phyloP scores from a whole-genome alignment of 2,329 filamentous ascomycete species.

The Ilyonectria destructans region DNA sequence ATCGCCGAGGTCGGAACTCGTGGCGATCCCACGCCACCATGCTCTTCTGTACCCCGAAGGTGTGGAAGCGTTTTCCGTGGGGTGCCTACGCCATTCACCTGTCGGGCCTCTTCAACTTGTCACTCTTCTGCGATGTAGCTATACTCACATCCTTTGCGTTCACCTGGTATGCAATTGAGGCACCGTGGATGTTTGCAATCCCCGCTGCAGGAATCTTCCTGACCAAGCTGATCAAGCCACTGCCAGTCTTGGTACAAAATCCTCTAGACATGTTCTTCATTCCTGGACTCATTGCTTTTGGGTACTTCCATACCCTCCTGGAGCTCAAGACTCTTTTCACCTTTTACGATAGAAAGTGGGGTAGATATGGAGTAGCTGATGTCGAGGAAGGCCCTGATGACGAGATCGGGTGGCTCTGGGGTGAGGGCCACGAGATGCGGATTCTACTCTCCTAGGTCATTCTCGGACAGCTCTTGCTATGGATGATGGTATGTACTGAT shows the following conservation, averaged over 20 bases:
- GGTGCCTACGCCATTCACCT: conserved; percentile 24
- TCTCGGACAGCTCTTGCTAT: background rate
- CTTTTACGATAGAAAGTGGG: background rate
- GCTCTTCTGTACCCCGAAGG: conserved; percentile 14
- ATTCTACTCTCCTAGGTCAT: background rate
- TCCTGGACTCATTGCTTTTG: background rate
- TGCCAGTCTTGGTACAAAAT: background rate
- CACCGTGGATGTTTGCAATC: background rate
- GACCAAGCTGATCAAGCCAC: background rate
- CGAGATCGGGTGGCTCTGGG: conserved; percentile 23
- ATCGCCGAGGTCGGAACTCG: conserved; percentile 15
- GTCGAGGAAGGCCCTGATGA: background rate
- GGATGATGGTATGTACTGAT: background rate
- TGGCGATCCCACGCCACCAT: conserved; percentile 27
- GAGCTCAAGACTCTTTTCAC: conserved; percentile 34
- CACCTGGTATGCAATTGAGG: background rate
- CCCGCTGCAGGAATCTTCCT: background rate
- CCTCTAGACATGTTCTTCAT: conserved; percentile 3
- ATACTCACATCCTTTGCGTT: conserved; percentile 16
- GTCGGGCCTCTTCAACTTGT: conserved; percentile 22
- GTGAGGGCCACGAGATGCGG: background rate
- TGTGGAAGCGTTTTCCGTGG: conserved; percentile 7
- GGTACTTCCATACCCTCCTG: conserved; percentile 26
- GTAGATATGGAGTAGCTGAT: background rate
- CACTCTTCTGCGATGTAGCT: conserved; percentile 22